Conservation (phyloP, 2,329 filamentous ascomycete genomes). For the Byssochlamys sp. region DNA sequence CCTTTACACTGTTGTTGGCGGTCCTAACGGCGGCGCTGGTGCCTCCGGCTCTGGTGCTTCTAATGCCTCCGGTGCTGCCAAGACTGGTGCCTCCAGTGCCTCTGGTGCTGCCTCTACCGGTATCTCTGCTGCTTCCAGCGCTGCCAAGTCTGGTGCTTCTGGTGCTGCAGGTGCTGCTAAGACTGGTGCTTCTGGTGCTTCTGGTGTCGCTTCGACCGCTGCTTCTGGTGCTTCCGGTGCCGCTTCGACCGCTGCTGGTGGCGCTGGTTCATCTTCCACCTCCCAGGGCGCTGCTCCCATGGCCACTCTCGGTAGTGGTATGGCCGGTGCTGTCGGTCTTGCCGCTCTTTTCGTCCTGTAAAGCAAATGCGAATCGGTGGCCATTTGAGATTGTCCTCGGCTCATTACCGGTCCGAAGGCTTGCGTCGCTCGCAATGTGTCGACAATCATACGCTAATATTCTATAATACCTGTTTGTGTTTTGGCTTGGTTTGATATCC, state of each 20-base stretch:
- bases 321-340: constrained; percentile 32
- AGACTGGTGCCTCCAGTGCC: constrained; percentile 4
- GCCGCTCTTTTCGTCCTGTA: constrained; percentile 35
- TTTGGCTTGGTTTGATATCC: not conserved
- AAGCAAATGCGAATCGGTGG: constrained; percentile 6
- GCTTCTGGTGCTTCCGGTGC: constrained; percentile 3
- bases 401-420: not conserved
- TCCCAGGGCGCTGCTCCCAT: constrained; percentile 18
- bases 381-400: not conserved
- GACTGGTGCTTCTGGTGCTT: constrained; percentile 1
- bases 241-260: constrained; percentile 6
- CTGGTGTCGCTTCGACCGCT: constrained; percentile 4
- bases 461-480: not conserved
- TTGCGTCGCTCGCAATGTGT: not conserved
- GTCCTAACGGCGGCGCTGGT: constrained; percentile 3
- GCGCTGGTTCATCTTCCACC: constrained; percentile 8
- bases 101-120: constrained; percentile 7
- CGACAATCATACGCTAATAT: not conserved
- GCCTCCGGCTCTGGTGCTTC: constrained; percentile 8
- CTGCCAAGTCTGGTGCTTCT: constrained; percentile 7
- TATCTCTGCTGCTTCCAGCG: constrained; percentile 7
- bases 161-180: not conserved
- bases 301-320: constrained; percentile 22
- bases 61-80: constrained; percentile 2
- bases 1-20: constrained; percentile 10